Evolutionary conservation across 495 filamentous ascomycete genomes (phyloP).

Genomic region (Pseudomonodictys pantanalensis): DNA sequence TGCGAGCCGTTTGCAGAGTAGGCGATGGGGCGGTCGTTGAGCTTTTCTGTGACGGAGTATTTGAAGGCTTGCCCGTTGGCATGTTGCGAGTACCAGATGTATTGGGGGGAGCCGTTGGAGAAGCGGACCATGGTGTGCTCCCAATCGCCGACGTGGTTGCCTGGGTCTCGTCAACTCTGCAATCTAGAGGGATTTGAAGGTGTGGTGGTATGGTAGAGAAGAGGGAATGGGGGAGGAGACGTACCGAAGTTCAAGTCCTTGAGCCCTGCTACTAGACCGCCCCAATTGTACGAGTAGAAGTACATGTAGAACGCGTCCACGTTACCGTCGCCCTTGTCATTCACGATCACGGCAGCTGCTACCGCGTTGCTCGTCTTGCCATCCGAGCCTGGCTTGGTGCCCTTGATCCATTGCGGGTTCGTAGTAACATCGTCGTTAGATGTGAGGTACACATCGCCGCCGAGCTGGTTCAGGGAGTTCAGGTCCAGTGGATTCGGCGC

Average conservation of each 20-base stretch:
- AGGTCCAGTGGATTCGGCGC: slow-evolving; percentile 54
- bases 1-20: slow-evolving; percentile 59
- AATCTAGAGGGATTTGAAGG: too few relatives aligned
- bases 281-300: slow-evolving; percentile 62
- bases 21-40: slow-evolving; percentile 42
- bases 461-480: slow-evolving; percentile 50
- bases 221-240: background rate
- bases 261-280: slow-evolving; percentile 40
- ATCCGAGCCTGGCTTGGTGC: slow-evolving; percentile 44
- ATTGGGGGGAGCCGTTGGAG: slow-evolving; percentile 52
- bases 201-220: slow-evolving; percentile 23
- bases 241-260: slow-evolving; percentile 28
- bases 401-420: slow-evolving; percentile 53
- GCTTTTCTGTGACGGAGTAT: slow-evolving; percentile 54
- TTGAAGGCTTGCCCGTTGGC: slow-evolving; percentile 61
- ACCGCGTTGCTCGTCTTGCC: slow-evolving; percentile 50
- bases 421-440: slow-evolving; percentile 55
- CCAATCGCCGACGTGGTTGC: slow-evolving; percentile 65
- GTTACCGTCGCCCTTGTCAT: slow-evolving; percentile 52
- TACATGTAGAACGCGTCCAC: slow-evolving; percentile 70
- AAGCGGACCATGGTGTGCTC: slow-evolving; percentile 71
- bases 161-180: slow-evolving; percentile 38
- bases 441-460: slow-evolving; percentile 57
- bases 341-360: slow-evolving; percentile 53
- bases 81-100: slow-evolving; percentile 65